A percentile compares a stretch with the other conserved stretches of the same genome.
These are phyloP conservation scores for Apiotrichum siamense DNA, from an alignment of 1,284 basidiomycete species.

Conservation along the genomic window DNA sequence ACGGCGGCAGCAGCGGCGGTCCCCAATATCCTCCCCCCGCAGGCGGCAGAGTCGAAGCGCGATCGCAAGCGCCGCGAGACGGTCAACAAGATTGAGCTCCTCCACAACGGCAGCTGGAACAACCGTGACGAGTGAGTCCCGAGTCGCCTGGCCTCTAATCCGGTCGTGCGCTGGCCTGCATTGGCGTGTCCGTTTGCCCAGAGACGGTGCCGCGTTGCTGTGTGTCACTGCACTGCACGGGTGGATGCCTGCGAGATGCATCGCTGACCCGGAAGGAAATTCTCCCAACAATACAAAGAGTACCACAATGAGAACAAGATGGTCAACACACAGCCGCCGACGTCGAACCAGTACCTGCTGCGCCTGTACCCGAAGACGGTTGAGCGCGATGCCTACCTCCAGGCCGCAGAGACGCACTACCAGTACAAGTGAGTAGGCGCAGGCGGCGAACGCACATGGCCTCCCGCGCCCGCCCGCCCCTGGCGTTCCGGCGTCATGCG, in stretches of 20 bases:
- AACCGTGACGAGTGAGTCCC: slow-evolving; percentile 49
- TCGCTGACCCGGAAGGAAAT: slow-evolving; percentile 37
- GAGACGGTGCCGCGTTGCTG: no score
- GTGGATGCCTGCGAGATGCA: no score
- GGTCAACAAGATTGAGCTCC: slow-evolving; percentile 50
- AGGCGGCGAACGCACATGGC: not conserved
- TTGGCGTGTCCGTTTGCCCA: no score
- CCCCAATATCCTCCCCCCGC: slow-evolving; percentile 36
- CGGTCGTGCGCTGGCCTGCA: no score
- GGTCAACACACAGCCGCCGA: slow-evolving; percentile 47
- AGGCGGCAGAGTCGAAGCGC: slow-evolving; percentile 47
- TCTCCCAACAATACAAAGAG: slow-evolving; percentile 43
- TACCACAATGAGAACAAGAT: slow-evolving; percentile 43
- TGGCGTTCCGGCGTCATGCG: no score
- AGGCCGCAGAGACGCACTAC: slow-evolving; percentile 48
- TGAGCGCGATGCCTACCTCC: slow-evolving; percentile 49
- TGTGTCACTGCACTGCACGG: no score
- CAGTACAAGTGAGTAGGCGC: slow-evolving; percentile 45
- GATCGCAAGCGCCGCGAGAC: slow-evolving; percentile 51
- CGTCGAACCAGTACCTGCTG: slow-evolving; percentile 48
- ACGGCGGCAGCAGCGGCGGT: slow-evolving; percentile 7
- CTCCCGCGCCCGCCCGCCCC: no score
- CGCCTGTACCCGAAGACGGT: slow-evolving; percentile 49
- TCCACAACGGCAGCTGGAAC: slow-evolving; percentile 49
- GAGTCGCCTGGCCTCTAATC: no score